Base-by-base conservation (phyloP, 208 protist genomes). In the Trypanosoma lewisi region DNA sequence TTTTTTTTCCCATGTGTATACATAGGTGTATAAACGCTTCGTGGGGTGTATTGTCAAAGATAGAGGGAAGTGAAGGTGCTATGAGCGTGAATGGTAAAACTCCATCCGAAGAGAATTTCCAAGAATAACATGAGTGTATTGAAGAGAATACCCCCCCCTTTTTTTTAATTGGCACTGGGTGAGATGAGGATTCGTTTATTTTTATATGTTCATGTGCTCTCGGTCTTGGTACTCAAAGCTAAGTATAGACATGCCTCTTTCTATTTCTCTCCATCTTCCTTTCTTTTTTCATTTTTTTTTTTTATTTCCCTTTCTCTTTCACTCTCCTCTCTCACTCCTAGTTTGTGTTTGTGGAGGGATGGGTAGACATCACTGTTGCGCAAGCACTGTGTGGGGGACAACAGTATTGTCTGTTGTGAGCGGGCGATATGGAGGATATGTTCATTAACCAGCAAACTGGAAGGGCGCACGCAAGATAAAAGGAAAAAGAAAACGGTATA, bases 241-340 rank as follows among this genome's bases (percentile, higher is more conserved):
- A 39, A 39, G 12, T n/a, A n/a, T n/a, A n/a, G n/a, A n/a, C n/a
- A n/a, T n/a, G n/a, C n/a, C 49, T 54, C 27, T 58, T 45, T 58
- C 34, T 53, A 25, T 25, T 33, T 48, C 9, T 27, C 28, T 14
- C 16, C 36, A 53, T 28, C n/a, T 65, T 49, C 30, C 3, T 11
- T 39, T 16, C n/a, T 41, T 41, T 42, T 61, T 57, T 39, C 12
- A 16, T 39, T 39, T 55, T 55, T 33, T 31, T 55, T 55, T 55
- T 55, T 55, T 8, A 31, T 55, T 36, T n/a, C 47, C 47, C 27
- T 51, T 21, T 19, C 50, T 9, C 34, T 47, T 62, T 62, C 41
- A 50, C 39, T 42, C 25, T 48, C 21, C 56, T 19, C 21, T 45
- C 11, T 0, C 39, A 42, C 4, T 50, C 7, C 27, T 25, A n/a